Base-by-base conservation (phyloP, 225 moss, liverwort and hornwort genomes). In the Bryum argenteum region DNA sequence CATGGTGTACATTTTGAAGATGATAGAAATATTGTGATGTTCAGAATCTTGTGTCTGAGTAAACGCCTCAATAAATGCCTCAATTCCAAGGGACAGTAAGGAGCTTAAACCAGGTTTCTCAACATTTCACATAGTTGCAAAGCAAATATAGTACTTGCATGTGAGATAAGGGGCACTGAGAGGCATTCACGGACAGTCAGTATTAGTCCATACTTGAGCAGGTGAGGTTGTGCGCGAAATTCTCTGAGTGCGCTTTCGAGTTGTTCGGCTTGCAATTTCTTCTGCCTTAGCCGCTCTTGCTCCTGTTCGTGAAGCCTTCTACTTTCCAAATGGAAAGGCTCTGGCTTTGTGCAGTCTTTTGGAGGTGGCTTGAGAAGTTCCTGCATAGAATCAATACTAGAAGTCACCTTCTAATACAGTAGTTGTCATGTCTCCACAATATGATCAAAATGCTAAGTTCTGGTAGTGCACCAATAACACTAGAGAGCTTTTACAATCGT, bases 311-410 rank as follows among this genome's bases (percentile, higher is more conserved):
- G 93, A 28, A 91, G 85, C 45, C 81, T 40, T 72, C 90, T 70
- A 54, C 96, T 91, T 79, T 91, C 91, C 48, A 90, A 77, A 56
- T 90, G 82, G 54, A 96, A 96, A 37, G 96, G 93, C 41, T 84
- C 91, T 55, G 86, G 91, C 62, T 81, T 84, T 10, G 96, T 90
- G 66, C 82, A 79, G 23, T 84, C 87, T 70, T 87, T 90, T 1
- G 84, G 86, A 67, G 78, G 67, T 48, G 89, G 93, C 71, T 91
- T 96, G 38, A 79, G 87, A 57, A 87, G 90, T 28, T 90, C 65
- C 93, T 90, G 71, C n/a, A 74, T 66, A 17, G 40, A 54, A 67
- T 43, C 8, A 20, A 65, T 1, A 61, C 43, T 41, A 50, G 55
- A 41, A 21, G 56, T 71, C 66, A 71, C 13, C 33, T 60, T 28